Evolutionary conservation across 305 asterid species (phyloP), one percentile per base, ranked within the genome.

Genomic region (Rubia tinctorum): DNA sequence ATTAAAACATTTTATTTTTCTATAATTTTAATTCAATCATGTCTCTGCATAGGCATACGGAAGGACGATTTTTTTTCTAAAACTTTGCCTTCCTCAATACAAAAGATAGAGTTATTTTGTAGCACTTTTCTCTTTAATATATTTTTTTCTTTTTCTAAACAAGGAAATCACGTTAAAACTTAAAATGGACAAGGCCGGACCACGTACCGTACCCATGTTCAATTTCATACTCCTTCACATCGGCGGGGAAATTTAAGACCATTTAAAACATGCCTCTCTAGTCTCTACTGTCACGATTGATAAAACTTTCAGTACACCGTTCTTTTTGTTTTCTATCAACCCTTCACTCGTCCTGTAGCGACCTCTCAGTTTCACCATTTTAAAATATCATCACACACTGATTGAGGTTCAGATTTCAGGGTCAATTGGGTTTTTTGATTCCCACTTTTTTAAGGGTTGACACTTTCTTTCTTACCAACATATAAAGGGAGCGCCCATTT

Each of bases 351-450:
- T 66, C 43, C 6, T 40, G 4, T 34, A 10, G 45, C 44, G 47
- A n/a, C 7, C n/a, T 40, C 8, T 66, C 71, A 42, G 40, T 66
- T 66, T 42, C n/a, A 43, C 47, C 55, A 66, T 20, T 20, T 3
- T 14, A 65, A 66, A 43, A 42, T 66, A 66, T 66, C 71, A 66
- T 17, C 59, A 17, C 20, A 5, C 59, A 17, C 23, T 53, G 59
- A 53, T 53, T 53, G 59, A 53, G 59, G 59, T 53, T 53, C 59
- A 53, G 59, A 53, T 53, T 53, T 53, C 34, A 58, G 68, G 14
- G 20, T 12, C 68, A 66, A n/a, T 2, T 22, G 27, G 55, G 55
- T 18, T 66, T 66, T 43, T 42, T n/a, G 10, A 8, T 39, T 18
- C 23, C 30, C 30, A n/a, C 23, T 39, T 66, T 40, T 23, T 18